phyloP scores from a whole-genome alignment of 257 asterid species.

The Plantago elongata region DNA sequence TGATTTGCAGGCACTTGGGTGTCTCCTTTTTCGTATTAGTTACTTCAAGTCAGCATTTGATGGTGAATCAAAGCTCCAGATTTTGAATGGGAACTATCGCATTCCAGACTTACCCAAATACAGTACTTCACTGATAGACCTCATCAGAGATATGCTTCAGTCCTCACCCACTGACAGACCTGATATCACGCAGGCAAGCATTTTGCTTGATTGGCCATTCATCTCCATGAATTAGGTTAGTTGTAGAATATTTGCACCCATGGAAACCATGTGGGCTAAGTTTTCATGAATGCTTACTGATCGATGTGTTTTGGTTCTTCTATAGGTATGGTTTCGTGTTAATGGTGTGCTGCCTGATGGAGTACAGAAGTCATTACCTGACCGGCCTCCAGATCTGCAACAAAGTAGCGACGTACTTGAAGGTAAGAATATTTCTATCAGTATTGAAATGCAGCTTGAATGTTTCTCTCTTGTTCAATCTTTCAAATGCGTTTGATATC shows the following conservation, averaged over 20 bases:
- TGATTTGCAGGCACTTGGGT: constrained; percentile 83
- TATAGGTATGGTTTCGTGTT: constrained; percentile 97
- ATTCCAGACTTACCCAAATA: constrained; percentile 92
- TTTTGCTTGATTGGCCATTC: constrained; percentile 89
- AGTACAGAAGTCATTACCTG: constrained; percentile 79
- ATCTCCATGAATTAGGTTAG: constrained; percentile 84
- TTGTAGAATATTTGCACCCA: constrained; percentile 63
- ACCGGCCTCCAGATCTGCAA: constrained; percentile 66
- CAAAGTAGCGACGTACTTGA: constrained; percentile 46
- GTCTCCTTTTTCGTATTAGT: constrained; percentile 91
- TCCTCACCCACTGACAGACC: constrained; percentile 88
- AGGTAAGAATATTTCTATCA: constrained; percentile 37
- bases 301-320: constrained; percentile 20
- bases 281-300: constrained; percentile 31
- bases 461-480: not conserved
- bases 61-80: constrained; percentile 98
- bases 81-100: constrained; percentile 88
- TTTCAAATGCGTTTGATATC: not conserved
- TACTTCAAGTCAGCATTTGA: constrained; percentile 93
- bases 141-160: constrained; percentile 79
- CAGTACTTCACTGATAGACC: constrained; percentile 58
- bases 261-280: constrained; percentile 48
- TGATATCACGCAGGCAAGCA: constrained; percentile 99
- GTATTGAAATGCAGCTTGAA: constrained; percentile 9
- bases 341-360: constrained; percentile 75